phyloP scores from a whole-genome alignment of 1,284 basidiomycete species.

The Fomitopsis schrenkii region DNA sequence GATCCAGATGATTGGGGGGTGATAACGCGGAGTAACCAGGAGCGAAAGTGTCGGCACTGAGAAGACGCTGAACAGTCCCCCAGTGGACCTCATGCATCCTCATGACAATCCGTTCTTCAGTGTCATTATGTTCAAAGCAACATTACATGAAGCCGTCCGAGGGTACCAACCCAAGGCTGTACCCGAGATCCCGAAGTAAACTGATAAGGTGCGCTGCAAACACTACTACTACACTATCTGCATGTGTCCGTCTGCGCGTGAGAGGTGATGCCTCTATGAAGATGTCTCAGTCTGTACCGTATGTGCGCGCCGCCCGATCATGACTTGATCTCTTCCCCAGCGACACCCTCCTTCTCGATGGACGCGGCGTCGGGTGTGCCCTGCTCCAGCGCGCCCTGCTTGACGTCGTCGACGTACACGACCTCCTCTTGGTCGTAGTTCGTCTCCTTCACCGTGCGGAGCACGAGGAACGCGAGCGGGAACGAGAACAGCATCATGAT shows the following conservation, averaged over 20 bases:
- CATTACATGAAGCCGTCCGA: not conserved
- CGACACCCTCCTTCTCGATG: slow-evolving; percentile 7
- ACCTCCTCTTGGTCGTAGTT: slow-evolving; percentile 34
- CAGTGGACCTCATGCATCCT: not conserved
- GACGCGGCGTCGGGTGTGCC: slow-evolving; percentile 7
- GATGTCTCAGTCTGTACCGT: not conserved
- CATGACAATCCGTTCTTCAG: not conserved
- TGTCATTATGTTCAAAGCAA: not conserved
- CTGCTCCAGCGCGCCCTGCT: slow-evolving; percentile 18
- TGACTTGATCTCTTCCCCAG: slow-evolving; percentile 1
- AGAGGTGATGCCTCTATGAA: not conserved
- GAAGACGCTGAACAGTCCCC: too few species aligned
- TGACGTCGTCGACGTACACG: slow-evolving; percentile 29
- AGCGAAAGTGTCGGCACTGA: too few species aligned
- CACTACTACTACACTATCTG: not conserved
- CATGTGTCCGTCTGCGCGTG: not conserved
- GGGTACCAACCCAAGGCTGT: not conserved
- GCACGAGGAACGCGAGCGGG: slow-evolving; percentile 33
- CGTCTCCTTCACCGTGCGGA: slow-evolving; percentile 35
- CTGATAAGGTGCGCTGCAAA: not conserved
- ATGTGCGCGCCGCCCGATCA: not conserved
- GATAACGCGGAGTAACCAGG: too few species aligned
- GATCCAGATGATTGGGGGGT: too few species aligned
- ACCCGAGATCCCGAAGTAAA: not conserved
- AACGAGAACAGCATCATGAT: slow-evolving; percentile 33